phyloP scores from a whole-genome alignment of 2,329 filamentous ascomycete species.

The Aspergillus sp. region DNA sequence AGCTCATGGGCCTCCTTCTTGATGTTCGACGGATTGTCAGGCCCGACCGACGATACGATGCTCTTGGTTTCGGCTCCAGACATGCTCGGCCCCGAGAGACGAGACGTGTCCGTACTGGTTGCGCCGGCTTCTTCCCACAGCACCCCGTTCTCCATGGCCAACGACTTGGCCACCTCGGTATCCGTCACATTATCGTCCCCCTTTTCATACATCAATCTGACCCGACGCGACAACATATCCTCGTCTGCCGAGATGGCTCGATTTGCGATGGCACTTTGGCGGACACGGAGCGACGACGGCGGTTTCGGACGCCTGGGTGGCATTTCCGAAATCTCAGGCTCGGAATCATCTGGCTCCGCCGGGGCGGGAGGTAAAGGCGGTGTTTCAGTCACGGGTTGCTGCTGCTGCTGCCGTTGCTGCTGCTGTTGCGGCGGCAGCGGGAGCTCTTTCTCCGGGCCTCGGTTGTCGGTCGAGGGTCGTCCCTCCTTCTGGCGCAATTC shows the following conservation, averaged over 20 bases:
- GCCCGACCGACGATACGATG: conserved; percentile 26
- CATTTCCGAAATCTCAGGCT: conserved; percentile 22
- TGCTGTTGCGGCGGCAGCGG: conserved; percentile 7
- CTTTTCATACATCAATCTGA: conserved; percentile 63
- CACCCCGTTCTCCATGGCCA: conserved; percentile 39
- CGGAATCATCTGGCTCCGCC: conserved; percentile 12
- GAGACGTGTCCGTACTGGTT: conserved; percentile 29
- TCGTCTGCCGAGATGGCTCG: conserved; percentile 64
- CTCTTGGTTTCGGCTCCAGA: conserved; percentile 29
- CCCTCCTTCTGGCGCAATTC: conserved; percentile 11
- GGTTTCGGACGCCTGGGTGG: conserved; percentile 29
- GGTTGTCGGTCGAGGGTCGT: neutral
- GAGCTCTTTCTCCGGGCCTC: neutral
- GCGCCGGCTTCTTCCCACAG: conserved; percentile 40
- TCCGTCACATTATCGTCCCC: conserved; percentile 56
- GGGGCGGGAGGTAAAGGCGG: conserved; percentile 8
- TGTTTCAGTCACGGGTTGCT: conserved; percentile 9
- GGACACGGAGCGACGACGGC: conserved; percentile 38
- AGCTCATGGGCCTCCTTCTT: conserved; percentile 56
- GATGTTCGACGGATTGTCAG: conserved; percentile 37
- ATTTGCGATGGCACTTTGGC: conserved; percentile 37
- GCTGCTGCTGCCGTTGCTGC: conserved; percentile 11
- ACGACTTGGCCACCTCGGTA: conserved; percentile 37
- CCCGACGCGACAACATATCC: conserved; percentile 61
- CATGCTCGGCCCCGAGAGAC: conserved; percentile 24